These are phyloP conservation scores for Globisporangium rhizosaccharum DNA, from an alignment of 352 stramenopile species.

Conservation along the genomic window DNA sequence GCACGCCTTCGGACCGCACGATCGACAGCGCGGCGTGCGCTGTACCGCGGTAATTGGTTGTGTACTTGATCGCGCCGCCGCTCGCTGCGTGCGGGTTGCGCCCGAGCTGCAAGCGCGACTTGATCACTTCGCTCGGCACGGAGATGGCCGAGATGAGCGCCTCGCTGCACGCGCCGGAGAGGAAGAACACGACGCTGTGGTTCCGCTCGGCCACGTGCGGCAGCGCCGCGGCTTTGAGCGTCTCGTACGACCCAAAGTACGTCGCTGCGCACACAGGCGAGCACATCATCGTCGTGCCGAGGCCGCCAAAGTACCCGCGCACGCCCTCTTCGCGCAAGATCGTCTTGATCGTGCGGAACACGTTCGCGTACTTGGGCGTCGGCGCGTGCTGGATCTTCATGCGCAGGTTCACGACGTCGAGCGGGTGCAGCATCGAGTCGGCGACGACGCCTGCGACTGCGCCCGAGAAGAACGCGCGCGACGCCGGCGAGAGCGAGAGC, in stretches of 20 bases:
- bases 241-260: slow-evolving; percentile 81
- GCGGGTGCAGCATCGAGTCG: slow-evolving; percentile 69
- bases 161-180: slow-evolving; percentile 60
- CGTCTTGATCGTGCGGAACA: slow-evolving; percentile 50
- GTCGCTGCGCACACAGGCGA: slow-evolving; percentile 65
- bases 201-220: slow-evolving; percentile 43
- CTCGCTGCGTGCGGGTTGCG: slow-evolving; percentile 65
- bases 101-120: slow-evolving; percentile 68
- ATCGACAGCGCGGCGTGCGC: slow-evolving; percentile 59
- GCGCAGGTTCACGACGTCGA: slow-evolving; percentile 80
- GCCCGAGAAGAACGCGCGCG: slow-evolving; percentile 60
- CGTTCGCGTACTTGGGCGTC: slow-evolving; percentile 53
- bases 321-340: slow-evolving; percentile 73
- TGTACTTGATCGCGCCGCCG: slow-evolving; percentile 61
- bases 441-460: slow-evolving; percentile 66
- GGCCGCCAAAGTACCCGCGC: slow-evolving; percentile 63
- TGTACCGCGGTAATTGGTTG: slow-evolving; percentile 65
- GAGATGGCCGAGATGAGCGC: slow-evolving; percentile 62
- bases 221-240: slow-evolving; percentile 46
- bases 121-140: slow-evolving; percentile 80
- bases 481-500: slow-evolving; percentile 32
- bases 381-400: slow-evolving; percentile 71
- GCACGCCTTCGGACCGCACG: slow-evolving; percentile 50
- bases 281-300: slow-evolving; percentile 67
- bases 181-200: slow-evolving; percentile 58